Evolutionary conservation across 768 basidiomycete species (phyloP), one percentile per base, ranked within the genome.

Genomic region (Trametes sanguinea): DNA sequence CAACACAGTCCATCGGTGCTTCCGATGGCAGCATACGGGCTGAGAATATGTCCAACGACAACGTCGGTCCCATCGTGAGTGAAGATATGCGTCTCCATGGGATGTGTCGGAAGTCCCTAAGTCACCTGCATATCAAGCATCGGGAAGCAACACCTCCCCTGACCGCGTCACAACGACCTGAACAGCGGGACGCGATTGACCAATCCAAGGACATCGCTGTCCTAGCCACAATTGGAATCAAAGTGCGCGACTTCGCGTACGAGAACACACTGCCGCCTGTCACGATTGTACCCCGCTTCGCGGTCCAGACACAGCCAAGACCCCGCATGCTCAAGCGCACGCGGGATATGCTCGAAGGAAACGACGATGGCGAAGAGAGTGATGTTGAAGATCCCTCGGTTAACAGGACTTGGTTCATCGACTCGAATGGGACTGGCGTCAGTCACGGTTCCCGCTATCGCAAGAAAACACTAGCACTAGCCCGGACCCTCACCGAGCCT

Each of bases 241-340:
- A 73, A 74, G 77, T 82, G 54, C 76, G 80, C 68, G 81, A 90
- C 74, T 90, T 86, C 78, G 87, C 83, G 14, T 87, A 85, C 75
- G 86, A 89, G 72, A 86, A 79, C 74, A 84, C 76, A 30, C 75
- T 89, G 48, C 86, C 88, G 2, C 84, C 85, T 8, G 79, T 90
- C 43, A 76, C 75, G 33, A 78, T 85, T 2, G 81, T 83, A 29
- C 79, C 77, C 16, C 78, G 78, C 17, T 69, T 75, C 11, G 78
- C 60, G 5, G 60, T 80, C 22, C 85, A 83, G 69, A 73, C 81
- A 17, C 84, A 81, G 65, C 82, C 82, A 60, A 67, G 74, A 54
- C 62, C 74, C 61, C 68, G 73, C 52, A 54, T 71, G 14, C 69
- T 76, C 50, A 81, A 80, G 60, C 80, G 82, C 51, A 62, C 67